Evolutionary conservation across 768 basidiomycete species (phyloP), one percentile per base, ranked within the genome.

Genomic region (Lactarius hengduanensis): DNA sequence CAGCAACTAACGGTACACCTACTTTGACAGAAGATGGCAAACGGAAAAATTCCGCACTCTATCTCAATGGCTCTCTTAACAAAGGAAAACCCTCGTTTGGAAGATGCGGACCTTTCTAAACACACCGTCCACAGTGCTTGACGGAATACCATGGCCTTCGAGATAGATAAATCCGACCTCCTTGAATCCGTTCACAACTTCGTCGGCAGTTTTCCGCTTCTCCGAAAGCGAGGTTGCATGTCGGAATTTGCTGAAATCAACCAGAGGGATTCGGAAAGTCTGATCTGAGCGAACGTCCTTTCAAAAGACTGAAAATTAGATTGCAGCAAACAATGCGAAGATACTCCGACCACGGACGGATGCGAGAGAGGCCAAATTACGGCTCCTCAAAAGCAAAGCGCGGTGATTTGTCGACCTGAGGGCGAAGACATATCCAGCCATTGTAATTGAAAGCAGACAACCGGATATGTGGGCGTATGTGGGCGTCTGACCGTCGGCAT

Each of bases 91-190:
- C n/a, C 20, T 15, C 18, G 41, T n/a, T 8, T 50, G 15, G 13
- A 54, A 3, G 4, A 59, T 2, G 36, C 71, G 20, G 67, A 88
- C 92, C 86, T 91, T 86, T 45, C 77, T 71, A 71, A 92, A 94
- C 3, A 84, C 85, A 53, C 79, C 77, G 71, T 84, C 74, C 13
- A 94, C 82, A 16, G 81, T 82, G 40, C 74, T 80, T 38, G 81
- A 69, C 22, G 86, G 77, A 61, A 94, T 86, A 2, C 91, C 90
- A 76, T 94, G 90, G 47, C 85, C 84, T 28, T 80, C 80, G 43
- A 95, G 78, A 75, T 94, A 94, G 55, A 94, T 81, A 72, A 94
- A 94, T 0, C 92, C 90, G 63, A 87, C 87, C 63, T 88, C 83
- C 72, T 88, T 92, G 79, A 92, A 91, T 0, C 89, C 93, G 45